Evolutionary conservation across 1,284 basidiomycete genomes (phyloP), one percentile per base, ranked within the genome.

Genomic region (Ceratobasidium sp.): DNA sequence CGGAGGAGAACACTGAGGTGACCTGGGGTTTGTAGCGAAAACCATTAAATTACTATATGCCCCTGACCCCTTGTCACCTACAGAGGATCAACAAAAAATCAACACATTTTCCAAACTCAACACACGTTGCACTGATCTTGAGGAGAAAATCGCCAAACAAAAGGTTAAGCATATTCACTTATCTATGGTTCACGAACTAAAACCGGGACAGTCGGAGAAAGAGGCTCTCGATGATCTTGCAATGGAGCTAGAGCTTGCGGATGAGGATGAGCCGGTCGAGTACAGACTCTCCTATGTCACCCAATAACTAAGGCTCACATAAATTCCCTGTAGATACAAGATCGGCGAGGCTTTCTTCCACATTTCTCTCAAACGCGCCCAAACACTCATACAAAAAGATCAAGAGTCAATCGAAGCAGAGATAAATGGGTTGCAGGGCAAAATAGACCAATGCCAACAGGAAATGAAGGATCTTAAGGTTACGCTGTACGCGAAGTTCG

Each of bases 31-130:
- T 71, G 85, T 56, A 13, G 52, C 44, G n/a, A n/a, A n/a, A n/a
- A n/a, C n/a, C n/a, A n/a, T n/a, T n/a, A 42, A 25, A 50, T 69
- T 36, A 44, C 41, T 23, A 33, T 36, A 19, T 56, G 62, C 47
- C 23, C 56, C 69, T 73, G 59, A 70, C 71, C 66, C 19, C 11
- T 29, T 56, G 30, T 33, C 6, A 36, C 11, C 33, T 4, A 36
- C 74, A 93, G 91, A 95, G 83, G 95, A 99, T 78, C 95, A 98
- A 78, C 87, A 94, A 74, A 83, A 85, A 19, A 99, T 98, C 80
- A 98, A 92, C 79, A 83, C 85, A 0, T 98, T 99, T 77, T 96
- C 93, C 0, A 95, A 94, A 75, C 82, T 96, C 53, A 98, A 98
- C 77, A 87, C 86, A 4, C 85, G 92, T 46, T 77, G 91, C 68